Conservation (phyloP, 495 filamentous ascomycete species). For the Elasticomyces elasticus region DNA sequence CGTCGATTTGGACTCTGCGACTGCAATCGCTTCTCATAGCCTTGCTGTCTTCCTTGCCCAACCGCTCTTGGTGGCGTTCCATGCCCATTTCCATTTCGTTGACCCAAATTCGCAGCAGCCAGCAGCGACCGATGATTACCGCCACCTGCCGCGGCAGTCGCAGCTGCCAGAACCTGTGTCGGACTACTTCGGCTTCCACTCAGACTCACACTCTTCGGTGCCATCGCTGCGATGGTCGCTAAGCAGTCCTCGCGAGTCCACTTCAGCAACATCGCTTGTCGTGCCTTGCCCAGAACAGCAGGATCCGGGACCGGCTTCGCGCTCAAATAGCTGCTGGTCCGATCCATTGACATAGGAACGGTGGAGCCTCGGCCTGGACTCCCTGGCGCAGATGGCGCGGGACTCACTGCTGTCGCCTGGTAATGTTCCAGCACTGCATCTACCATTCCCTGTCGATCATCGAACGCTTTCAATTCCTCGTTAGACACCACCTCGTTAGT, state of each 20-base stretch:
- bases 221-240: constrained; percentile 54
- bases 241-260: constrained; percentile 70
- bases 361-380: constrained; percentile 11
- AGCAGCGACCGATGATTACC: constrained; percentile 14
- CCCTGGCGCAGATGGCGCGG: constrained; percentile 47
- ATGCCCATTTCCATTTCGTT: constrained; percentile 1
- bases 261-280: constrained; percentile 61
- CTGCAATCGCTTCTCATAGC: constrained; percentile 1
- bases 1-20: constrained; percentile 11
- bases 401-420: constrained; percentile 54
- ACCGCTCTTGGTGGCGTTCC: constrained; percentile 38
- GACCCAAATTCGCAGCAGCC: constrained; percentile 8
- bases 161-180: constrained; percentile 30
- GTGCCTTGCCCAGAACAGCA: constrained; percentile 43
- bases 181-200: constrained; percentile 44
- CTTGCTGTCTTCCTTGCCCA: constrained; percentile 19
- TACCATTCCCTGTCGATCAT: constrained; percentile 55
- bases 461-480: constrained; percentile 48
- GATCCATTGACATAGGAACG: constrained; percentile 4
- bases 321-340: constrained; percentile 1
- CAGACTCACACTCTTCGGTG: constrained; percentile 56
- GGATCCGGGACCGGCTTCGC: constrained; percentile 8
- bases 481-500: constrained; percentile 39
- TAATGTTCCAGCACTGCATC: constrained; percentile 64
- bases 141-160: constrained; percentile 2